phyloP scores from a whole-genome alignment of 2,329 filamentous ascomycete species.

The Penicillium sp. region DNA sequence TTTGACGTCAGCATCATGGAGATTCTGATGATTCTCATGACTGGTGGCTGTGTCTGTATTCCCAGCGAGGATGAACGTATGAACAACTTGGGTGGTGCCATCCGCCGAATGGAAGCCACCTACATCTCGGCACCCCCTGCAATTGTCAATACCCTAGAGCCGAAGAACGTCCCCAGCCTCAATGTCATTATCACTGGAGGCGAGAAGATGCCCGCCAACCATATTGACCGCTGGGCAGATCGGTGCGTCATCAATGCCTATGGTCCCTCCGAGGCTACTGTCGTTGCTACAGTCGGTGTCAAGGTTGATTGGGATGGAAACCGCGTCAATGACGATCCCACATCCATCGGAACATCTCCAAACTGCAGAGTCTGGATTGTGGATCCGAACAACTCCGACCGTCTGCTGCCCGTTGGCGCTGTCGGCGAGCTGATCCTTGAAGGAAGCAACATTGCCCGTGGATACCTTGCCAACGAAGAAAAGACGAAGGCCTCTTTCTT shows the following conservation, averaged over 20 bases:
- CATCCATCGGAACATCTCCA: constrained; percentile 35
- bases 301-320: constrained; percentile 32
- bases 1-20: constrained; percentile 56
- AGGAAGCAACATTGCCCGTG: constrained; percentile 46
- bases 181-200: constrained; percentile 46
- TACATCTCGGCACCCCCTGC: constrained; percentile 59
- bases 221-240: constrained; percentile 46
- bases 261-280: constrained; percentile 42
- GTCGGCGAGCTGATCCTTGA: constrained; percentile 50
- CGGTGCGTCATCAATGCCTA: constrained; percentile 48
- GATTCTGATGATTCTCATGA: constrained; percentile 53
- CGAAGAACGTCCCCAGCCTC: constrained; percentile 45
- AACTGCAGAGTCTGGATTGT: constrained; percentile 41
- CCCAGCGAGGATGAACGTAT: constrained; percentile 52
- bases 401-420: constrained; percentile 44
- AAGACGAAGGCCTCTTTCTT: constrained; percentile 39
- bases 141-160: constrained; percentile 51
- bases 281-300: constrained; percentile 33
- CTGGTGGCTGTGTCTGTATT: constrained; percentile 60
- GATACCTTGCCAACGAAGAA: constrained; percentile 41
- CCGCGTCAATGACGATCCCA: constrained; percentile 28
- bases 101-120: constrained; percentile 52
- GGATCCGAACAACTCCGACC: constrained; percentile 36
- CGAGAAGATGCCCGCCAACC: constrained; percentile 43
- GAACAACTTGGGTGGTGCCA: constrained; percentile 50